Evolutionary conservation across 257 asterid genomes (phyloP).

Genomic region (Nicotiana noctiflora): DNA sequence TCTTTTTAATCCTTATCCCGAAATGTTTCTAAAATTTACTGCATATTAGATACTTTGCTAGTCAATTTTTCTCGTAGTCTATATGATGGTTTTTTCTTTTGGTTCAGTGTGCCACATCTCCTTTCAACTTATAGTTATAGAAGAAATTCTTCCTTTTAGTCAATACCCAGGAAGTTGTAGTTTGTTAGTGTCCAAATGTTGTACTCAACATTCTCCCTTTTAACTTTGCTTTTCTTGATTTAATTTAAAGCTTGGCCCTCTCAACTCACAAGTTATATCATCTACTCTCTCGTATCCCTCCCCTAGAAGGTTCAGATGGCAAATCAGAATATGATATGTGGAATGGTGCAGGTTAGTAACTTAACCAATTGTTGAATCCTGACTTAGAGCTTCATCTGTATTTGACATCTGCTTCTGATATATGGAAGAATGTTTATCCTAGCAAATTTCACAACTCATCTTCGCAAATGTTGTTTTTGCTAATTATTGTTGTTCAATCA

Average conservation of each 20-base stretch:
- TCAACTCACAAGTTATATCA: slow-evolving; percentile 56
- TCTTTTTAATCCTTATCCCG: neutral
- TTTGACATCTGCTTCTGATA: neutral
- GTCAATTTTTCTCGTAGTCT: neutral
- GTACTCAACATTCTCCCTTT: neutral
- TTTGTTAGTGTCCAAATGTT: neutral
- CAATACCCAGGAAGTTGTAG: neutral
- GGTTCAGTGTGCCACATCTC: neutral
- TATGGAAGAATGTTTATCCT: neutral
- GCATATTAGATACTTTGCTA: neutral
- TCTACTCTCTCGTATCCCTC: slow-evolving; percentile 57
- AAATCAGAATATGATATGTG: slow-evolving; percentile 46
- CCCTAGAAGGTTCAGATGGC: slow-evolving; percentile 36
- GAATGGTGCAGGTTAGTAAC: slow-evolving; percentile 52
- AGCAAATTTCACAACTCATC: neutral
- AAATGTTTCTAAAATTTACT: neutral
- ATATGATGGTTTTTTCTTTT: neutral
- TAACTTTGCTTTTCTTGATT: neutral
- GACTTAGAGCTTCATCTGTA: neutral
- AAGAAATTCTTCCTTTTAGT: neutral
- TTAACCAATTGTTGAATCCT: neutral
- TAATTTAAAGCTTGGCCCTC: slow-evolving; percentile 53
- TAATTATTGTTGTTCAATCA: neutral
- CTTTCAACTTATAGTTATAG: neutral
- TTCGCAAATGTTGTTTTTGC: neutral